Percentiles rank a stretch among this genome's conserved stretches.
Conservation (phyloP, 208 protist species). For the Trypanosoma melophagium region DNA sequence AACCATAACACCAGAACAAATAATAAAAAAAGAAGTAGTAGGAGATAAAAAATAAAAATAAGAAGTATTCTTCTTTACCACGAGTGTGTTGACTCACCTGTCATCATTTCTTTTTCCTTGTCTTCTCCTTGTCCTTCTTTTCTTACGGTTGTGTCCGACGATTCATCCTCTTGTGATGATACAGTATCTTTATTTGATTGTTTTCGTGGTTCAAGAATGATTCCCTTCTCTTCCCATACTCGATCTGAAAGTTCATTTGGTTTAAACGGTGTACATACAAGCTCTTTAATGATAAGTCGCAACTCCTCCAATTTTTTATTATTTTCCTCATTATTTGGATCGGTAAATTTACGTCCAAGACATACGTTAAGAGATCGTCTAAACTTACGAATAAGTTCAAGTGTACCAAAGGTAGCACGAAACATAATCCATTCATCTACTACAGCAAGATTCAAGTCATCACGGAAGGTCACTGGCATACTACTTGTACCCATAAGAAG, state of each 20-base stretch:
- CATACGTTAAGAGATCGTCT: slow-evolving; percentile 47
- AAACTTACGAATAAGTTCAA: slow-evolving; percentile 69
- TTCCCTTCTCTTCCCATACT: slow-evolving; percentile 59
- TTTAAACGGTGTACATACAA: slow-evolving; percentile 48
- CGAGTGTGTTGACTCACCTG: neutral
- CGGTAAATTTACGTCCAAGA: slow-evolving; percentile 56
- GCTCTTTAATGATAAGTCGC: slow-evolving; percentile 53
- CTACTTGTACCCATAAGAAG: slow-evolving; percentile 56
- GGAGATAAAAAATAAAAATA: no score
- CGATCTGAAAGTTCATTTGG: slow-evolving; percentile 41
- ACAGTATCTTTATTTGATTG: slow-evolving; percentile 10
- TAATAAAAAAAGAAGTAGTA: no score
- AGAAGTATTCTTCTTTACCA: neutral
- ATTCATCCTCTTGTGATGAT: neutral
- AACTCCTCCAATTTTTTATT: slow-evolving; percentile 60
- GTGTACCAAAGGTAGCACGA: slow-evolving; percentile 41
- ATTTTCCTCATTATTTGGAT: slow-evolving; percentile 60
- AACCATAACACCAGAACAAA: neutral
- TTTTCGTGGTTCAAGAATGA: slow-evolving; percentile 41
- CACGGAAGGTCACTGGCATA: slow-evolving; percentile 49
- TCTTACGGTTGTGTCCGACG: neutral
- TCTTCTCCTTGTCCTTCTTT: neutral
- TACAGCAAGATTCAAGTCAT: slow-evolving; percentile 57
- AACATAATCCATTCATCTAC: slow-evolving; percentile 83
- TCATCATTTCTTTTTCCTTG: neutral